phyloP scores from a whole-genome alignment of 306 rosid genomes.

The Cicer judaicum region DNA sequence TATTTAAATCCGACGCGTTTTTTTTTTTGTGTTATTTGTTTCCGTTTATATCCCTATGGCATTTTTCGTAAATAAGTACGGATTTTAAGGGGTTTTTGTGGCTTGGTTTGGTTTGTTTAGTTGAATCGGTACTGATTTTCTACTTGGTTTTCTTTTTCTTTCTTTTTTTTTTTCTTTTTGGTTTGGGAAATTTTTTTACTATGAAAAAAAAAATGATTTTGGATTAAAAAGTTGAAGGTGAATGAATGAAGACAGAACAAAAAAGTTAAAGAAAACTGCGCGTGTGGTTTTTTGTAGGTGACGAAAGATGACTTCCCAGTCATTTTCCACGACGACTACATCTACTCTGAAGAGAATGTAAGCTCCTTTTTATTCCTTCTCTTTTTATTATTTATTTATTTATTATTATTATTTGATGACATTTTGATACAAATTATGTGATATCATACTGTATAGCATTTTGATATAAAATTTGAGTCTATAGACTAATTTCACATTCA shows the following conservation, averaged over 20 bases:
- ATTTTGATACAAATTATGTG: too few species aligned
- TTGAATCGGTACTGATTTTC: conserved; percentile 44
- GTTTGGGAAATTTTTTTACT: background rate
- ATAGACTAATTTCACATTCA: too few species aligned
- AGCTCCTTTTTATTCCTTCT: background rate
- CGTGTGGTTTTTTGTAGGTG: conserved; percentile 73
- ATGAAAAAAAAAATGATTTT: conserved; percentile 31
- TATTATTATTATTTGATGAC: background rate
- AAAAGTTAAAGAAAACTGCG: conserved; percentile 52
- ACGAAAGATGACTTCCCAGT: conserved; percentile 79
- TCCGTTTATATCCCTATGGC: conserved; percentile 20
- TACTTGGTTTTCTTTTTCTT: background rate
- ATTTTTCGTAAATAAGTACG: conserved; percentile 11
- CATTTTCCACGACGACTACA: conserved; percentile 77
- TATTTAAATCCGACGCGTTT: background rate
- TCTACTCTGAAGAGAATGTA: conserved; percentile 64
- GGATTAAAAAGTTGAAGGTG: conserved; percentile 35
- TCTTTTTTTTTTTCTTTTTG: background rate
- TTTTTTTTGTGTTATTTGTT: background rate
- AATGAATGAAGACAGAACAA: conserved; percentile 30
- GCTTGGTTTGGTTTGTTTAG: background rate
- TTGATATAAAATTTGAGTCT: too few species aligned
- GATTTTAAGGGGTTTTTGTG: background rate
- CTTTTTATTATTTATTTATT: too few species aligned
- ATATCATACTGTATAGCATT: too few species aligned